These are phyloP conservation scores for Trematosphaeria pertusa DNA, from an alignment of 2,329 filamentous ascomycete species.

Conservation along the genomic window DNA sequence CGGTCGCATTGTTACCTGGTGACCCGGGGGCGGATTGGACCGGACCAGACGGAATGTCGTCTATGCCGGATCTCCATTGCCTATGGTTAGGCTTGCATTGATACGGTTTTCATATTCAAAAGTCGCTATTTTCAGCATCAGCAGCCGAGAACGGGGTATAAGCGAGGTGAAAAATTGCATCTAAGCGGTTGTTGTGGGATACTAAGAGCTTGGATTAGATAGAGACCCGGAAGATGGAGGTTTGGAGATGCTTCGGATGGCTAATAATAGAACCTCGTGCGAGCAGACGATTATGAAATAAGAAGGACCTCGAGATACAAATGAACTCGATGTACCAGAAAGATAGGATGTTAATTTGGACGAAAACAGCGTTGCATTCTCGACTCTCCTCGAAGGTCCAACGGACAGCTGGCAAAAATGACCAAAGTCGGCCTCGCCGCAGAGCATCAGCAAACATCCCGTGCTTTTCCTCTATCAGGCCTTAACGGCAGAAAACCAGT, in stretches of 20 bases:
- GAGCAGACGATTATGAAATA: slow-evolving; percentile 8
- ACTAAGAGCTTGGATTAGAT: slow-evolving; percentile 11
- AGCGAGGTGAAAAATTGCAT: slow-evolving; percentile 14
- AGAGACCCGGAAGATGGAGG: slow-evolving; percentile 10
- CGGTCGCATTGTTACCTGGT: neutral
- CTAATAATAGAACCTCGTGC: slow-evolving; percentile 18
- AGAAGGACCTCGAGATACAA: slow-evolving; percentile 12
- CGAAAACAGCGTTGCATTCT: slow-evolving; percentile 12
- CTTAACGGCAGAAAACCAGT: slow-evolving; percentile 5
- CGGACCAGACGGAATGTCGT: slow-evolving; percentile 6
- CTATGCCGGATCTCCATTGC: slow-evolving; percentile 11
- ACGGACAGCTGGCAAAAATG: slow-evolving; percentile 7
- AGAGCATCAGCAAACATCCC: slow-evolving; percentile 1
- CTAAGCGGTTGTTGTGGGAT: neutral
- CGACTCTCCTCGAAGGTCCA: slow-evolving; percentile 9
- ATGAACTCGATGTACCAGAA: slow-evolving; percentile 5
- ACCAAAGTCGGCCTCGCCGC: slow-evolving; percentile 9
- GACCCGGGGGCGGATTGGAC: neutral
- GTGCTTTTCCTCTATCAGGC: slow-evolving; percentile 3
- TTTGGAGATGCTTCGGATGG: slow-evolving; percentile 1
- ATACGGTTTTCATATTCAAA: slow-evolving; percentile 22
- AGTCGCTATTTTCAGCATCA: slow-evolving; percentile 23
- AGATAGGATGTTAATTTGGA: slow-evolving; percentile 10
- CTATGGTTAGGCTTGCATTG: slow-evolving; percentile 5
- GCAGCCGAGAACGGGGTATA: slow-evolving; percentile 12